Percentiles rank a stretch among this genome's conserved stretches.
Evolutionary conservation across 441 rosid species (phyloP).

Genomic region (Erodium chrysanthum): DNA sequence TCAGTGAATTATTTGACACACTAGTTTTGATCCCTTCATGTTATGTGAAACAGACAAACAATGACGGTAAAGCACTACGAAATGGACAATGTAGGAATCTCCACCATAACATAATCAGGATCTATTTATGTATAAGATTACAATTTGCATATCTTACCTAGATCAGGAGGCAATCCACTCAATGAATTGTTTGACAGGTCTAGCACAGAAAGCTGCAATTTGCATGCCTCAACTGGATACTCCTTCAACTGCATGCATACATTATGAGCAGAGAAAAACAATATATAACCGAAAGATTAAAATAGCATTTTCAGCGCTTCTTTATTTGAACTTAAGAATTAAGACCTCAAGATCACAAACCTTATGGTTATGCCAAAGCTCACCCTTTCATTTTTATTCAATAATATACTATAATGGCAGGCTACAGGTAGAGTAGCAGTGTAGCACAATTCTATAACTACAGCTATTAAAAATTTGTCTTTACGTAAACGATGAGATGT

Average conservation of each 20-base stretch:
- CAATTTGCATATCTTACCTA: constrained; percentile 46
- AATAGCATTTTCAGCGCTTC: not conserved
- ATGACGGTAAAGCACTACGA: constrained; percentile 1
- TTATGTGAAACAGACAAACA: not conserved
- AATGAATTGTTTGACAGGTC: constrained; percentile 92
- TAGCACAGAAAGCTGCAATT: constrained; percentile 55
- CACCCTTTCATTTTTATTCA: not conserved
- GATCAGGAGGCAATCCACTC: constrained; percentile 74
- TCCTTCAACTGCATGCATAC: constrained; percentile 58
- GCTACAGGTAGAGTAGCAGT: not conserved
- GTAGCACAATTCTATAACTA: not conserved
- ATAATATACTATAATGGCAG: not conserved
- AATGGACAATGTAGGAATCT: constrained; percentile 11
- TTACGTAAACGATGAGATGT: not conserved
- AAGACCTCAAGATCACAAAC: not conserved
- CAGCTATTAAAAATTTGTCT: not conserved
- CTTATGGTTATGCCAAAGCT: not conserved
- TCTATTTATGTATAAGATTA: constrained; percentile 13
- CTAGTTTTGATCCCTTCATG: constrained; percentile 1
- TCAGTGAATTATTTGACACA: not conserved
- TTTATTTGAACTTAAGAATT: no score
- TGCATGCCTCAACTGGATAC: constrained; percentile 71
- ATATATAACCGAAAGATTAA: not conserved
- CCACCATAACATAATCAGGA: not conserved
- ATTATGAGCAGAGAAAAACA: constrained; percentile 18